A percentile compares a stretch with the other conserved stretches of the same genome.
Evolutionary conservation across 176 grass and related monocot genomes (phyloP).

Genomic region (Oryza meyeriana): DNA sequence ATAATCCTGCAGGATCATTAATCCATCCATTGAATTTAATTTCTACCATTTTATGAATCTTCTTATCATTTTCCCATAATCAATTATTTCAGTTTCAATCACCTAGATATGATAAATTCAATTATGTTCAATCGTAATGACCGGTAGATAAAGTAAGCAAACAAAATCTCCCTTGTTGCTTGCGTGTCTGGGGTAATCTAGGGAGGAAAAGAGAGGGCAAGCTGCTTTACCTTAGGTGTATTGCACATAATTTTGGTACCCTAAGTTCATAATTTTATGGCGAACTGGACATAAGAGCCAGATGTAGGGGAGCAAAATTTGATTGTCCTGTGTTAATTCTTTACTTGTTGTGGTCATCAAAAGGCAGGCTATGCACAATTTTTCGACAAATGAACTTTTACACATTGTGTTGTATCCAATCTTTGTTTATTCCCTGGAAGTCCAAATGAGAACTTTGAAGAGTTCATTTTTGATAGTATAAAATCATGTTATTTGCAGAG

Average conservation of each 20-base stretch:
- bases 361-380: not conserved
- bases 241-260: not conserved
- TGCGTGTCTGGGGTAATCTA: not conserved
- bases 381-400: not conserved
- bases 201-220: not conserved
- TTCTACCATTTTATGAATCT: not conserved
- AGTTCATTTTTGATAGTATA: not conserved
- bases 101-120: not conserved
- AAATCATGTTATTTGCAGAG: not conserved
- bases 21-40: not conserved
- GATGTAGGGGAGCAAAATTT: not conserved
- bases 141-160: not conserved
- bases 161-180: not conserved
- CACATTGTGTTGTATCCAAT: not conserved
- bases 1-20: not conserved
- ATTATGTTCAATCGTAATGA: not conserved
- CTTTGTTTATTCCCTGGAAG: not conserved
- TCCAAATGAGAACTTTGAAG: not conserved
- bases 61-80: not conserved
- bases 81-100: not conserved
- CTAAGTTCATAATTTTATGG: not conserved
- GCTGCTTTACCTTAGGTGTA: not conserved
- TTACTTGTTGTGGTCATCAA: not conserved
- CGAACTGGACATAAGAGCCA: not conserved
- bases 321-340: not conserved